Evolutionary conservation across 352 stramenopile genomes (phyloP), one percentile per base, ranked within the genome.

Genomic region (Aphanomyces cochlioides): DNA sequence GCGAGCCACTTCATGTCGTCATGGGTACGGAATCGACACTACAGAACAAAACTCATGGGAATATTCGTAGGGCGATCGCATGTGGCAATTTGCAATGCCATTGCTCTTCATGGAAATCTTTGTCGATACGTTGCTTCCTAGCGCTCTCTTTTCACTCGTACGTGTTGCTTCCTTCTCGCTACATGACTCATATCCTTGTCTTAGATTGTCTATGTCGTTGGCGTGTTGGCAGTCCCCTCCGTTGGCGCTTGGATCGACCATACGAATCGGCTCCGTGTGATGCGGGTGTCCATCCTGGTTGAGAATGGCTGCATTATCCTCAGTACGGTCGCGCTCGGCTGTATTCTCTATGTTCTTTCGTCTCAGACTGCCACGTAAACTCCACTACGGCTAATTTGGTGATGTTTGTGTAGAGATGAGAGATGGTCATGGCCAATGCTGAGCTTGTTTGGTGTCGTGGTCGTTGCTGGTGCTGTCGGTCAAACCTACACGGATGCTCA

Each of bases 101-200:
- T 83, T 93, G 39, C 71, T 93, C 58, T 90, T 93, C 73, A 92
- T 93, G 77, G 85, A 93, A 48, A 83, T 93, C 61, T 93, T 93
- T 40, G 80, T 90, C 54, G 82, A 91, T 47, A 93, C 85, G 43
- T 64, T 93, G 39, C 71, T 94, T 38, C 87, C 85, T 6, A 94
- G 83, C 56, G 83, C 85, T 0, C 76, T 75, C 28, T 94, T 91
- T 74, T 81, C 82, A 40, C 73, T 90, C 17, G 79, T 66, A 66
- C 43, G 13, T 43, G 13, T 61, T 17, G 36, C 36, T 17, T 17
- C 21, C 28, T 28, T 28, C 28, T 28, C 28, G 28, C 28, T 28
- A 2, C 28, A 28, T 28, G 28, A 28, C 1, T 28, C 28, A 0
- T 28, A 28, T 28, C 28, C 28, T 28, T 28, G 28, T 28, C 28